Percentiles rank a stretch among this genome's conserved stretches.
Conservation (phyloP, 768 basidiomycete genomes). For the Mycena venus region DNA sequence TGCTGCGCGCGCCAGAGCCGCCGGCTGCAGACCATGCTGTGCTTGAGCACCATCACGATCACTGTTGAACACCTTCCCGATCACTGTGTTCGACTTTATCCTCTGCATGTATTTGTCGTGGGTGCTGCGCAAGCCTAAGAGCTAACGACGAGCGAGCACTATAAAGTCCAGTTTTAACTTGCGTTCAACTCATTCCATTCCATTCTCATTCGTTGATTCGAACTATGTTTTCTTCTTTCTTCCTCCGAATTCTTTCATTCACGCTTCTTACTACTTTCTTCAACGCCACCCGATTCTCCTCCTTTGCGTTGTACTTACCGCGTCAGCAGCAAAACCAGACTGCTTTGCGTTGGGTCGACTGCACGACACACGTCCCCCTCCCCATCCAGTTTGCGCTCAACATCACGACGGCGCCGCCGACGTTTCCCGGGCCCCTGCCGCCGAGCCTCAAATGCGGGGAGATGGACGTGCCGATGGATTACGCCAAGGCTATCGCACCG, state of each 20-base stretch:
- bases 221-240: neutral
- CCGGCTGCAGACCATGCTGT: neutral
- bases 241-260: neutral
- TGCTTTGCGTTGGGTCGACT: neutral
- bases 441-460: constrained; percentile 6
- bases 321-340: neutral
- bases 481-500: constrained; percentile 21
- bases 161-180: neutral
- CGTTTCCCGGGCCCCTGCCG: neutral
- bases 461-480: constrained; percentile 40
- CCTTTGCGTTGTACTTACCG: neutral
- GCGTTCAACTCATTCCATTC: neutral
- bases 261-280: neutral
- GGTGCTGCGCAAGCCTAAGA: neutral
- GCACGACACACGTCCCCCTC: neutral
- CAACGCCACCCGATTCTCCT: neutral
- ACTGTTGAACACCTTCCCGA: no score
- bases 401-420: no score
- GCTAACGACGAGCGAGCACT: neutral
- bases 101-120: neutral
- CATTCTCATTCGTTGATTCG: neutral
- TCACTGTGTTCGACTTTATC: no score
- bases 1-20: neutral
- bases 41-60: neutral
- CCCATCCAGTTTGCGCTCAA: neutral